A percentile compares a stretch with the other conserved stretches of the same genome.
Evolutionary conservation across 1,139 yeast species (phyloP).

Genomic region (Candida mesenterica): DNA sequence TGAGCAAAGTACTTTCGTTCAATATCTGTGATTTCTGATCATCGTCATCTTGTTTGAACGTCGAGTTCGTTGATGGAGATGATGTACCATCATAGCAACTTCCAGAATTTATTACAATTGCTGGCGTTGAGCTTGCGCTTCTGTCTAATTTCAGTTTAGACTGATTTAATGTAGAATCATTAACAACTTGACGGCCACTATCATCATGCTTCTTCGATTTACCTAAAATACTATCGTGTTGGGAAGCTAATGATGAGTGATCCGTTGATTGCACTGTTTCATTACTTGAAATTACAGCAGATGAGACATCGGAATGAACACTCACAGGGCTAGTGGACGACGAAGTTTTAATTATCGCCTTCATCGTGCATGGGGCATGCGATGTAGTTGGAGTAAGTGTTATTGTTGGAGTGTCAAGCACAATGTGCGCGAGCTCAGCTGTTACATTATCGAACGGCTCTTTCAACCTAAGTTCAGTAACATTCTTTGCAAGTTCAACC

Average conservation of each 20-base stretch:
- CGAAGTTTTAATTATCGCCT: neutral
- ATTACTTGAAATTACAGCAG: constrained; percentile 29
- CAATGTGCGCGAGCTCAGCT: neutral
- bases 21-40: constrained; percentile 9
- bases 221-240: constrained; percentile 15
- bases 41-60: constrained; percentile 19
- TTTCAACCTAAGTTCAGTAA: too few species aligned
- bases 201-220: constrained; percentile 6
- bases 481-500: neutral
- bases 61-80: constrained; percentile 21
- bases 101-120: constrained; percentile 22
- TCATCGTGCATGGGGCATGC: neutral
- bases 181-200: neutral
- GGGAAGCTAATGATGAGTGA: constrained; percentile 29
- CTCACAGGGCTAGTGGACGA: constrained; percentile 29
- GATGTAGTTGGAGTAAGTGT: constrained; percentile 1
- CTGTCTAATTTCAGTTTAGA: constrained; percentile 2
- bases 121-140: constrained; percentile 16
- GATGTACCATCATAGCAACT: constrained; percentile 16
- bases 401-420: neutral
- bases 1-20: constrained; percentile 5
- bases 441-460: neutral
- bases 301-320: constrained; percentile 27
- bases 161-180: neutral
- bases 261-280: constrained; percentile 36